These are phyloP conservation scores for Penicillium ucsense DNA, from an alignment of 495 filamentous ascomycete genomes.

Conservation along the genomic window DNA sequence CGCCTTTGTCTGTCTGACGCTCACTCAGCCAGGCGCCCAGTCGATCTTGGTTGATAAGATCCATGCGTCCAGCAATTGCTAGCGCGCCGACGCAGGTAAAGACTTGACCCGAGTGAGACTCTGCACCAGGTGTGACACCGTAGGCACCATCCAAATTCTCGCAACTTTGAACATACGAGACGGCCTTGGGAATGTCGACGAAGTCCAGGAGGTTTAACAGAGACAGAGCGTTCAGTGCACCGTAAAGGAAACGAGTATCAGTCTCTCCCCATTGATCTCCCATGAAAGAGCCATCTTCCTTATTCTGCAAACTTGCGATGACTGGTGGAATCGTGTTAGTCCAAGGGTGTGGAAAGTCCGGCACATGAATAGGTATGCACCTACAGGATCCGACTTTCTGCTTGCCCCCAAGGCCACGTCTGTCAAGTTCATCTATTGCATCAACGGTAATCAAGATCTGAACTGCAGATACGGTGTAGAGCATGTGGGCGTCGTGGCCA, in stretches of 20 bases:
- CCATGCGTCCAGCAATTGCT: conserved; percentile 69
- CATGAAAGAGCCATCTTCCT: conserved; percentile 71
- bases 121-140: conserved; percentile 76
- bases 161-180: conserved; percentile 67
- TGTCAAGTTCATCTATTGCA: conserved; percentile 73
- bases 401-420: conserved; percentile 53
- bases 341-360: no score
- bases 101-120: conserved; percentile 87
- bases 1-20: conserved; percentile 75
- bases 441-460: conserved; percentile 82
- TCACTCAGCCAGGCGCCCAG: conserved; percentile 89
- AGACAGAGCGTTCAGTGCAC: conserved; percentile 76
- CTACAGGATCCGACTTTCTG: conserved; percentile 64
- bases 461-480: conserved; percentile 87
- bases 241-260: conserved; percentile 90
- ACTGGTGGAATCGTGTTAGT: conserved; percentile 38
- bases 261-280: conserved; percentile 95
- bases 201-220: conserved; percentile 60
- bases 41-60: conserved; percentile 73
- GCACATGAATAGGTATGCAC: conserved; percentile 14
- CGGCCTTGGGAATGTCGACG: conserved; percentile 69
- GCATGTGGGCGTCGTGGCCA: conserved; percentile 88
- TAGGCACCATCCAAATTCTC: conserved; percentile 91
- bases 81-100: conserved; percentile 91
- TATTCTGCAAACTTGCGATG: conserved; percentile 74